phyloP scores from a whole-genome alignment of 2,329 filamentous ascomycete species.

The Cordyceps farinosa region DNA sequence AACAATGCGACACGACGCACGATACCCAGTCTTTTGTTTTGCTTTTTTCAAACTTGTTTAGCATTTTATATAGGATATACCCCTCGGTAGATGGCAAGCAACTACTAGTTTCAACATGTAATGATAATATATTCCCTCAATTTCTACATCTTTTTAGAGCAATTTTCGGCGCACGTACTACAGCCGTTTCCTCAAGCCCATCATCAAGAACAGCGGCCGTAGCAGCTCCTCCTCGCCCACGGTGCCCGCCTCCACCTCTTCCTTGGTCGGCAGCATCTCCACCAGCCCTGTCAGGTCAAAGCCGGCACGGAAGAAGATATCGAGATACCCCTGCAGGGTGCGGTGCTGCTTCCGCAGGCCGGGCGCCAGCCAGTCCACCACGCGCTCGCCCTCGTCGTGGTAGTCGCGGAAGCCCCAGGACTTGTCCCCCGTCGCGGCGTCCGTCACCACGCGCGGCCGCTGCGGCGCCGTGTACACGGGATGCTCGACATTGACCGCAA shows the following conservation, averaged over 20 bases:
- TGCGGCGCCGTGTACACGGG: constrained; percentile 43
- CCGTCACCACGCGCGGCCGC: constrained; percentile 28
- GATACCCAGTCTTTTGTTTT: not conserved
- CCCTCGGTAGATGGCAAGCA: not conserved
- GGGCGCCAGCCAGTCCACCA: constrained; percentile 40
- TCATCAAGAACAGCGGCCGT: constrained; percentile 35
- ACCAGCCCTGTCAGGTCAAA: constrained; percentile 38
- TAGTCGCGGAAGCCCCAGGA: constrained; percentile 43
- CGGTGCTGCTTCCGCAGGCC: constrained; percentile 46
- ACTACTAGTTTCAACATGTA: constrained; percentile 6
- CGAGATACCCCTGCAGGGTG: constrained; percentile 40
- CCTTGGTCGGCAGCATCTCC: constrained; percentile 34
- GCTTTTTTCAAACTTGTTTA: not conserved
- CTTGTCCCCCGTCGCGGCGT: constrained; percentile 29
- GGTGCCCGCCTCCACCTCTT: constrained; percentile 29
- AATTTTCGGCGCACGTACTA: not conserved
- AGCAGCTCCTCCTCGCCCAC: constrained; percentile 31
- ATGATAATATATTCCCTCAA: not conserved
- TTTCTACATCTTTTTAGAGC: not conserved
- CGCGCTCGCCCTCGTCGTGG: constrained; percentile 38
- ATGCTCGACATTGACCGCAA: constrained; percentile 47
- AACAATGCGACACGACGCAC: constrained; percentile 9
- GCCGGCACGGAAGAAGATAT: constrained; percentile 32
- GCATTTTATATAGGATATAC: constrained; percentile 9
- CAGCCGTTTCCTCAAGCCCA: constrained; percentile 21